Conservation (phyloP, 2,329 filamentous ascomycete genomes). For the Fusarium sp. region DNA sequence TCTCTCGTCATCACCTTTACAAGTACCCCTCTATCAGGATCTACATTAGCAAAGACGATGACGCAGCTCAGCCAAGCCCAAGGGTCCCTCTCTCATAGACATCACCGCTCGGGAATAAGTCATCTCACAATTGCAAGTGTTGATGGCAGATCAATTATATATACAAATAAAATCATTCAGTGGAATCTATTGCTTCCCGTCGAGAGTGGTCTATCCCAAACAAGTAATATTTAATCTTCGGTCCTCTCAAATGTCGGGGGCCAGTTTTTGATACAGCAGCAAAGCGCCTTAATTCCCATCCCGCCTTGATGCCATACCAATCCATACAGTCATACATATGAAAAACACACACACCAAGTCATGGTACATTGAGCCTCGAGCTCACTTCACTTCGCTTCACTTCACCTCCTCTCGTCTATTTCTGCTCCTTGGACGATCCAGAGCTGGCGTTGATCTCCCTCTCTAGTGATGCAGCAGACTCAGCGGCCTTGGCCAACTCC, state of each 20-base stretch:
- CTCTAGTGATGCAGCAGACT: conserved; percentile 37
- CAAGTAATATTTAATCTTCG: conserved; percentile 31
- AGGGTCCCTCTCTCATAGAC: conserved; percentile 6
- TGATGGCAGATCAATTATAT: conserved; percentile 8
- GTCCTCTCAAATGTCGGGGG: conserved; percentile 28
- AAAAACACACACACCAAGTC: conserved; percentile 41
- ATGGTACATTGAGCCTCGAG: conserved; percentile 37
- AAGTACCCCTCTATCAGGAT: conserved; percentile 26
- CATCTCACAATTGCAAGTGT: neutral
- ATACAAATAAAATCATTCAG: conserved; percentile 42
- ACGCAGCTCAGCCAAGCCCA: conserved; percentile 21
- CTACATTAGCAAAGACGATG: conserved; percentile 23
- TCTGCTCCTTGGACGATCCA: conserved; percentile 45
- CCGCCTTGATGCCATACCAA: conserved; percentile 42
- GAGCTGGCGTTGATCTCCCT: conserved; percentile 40
- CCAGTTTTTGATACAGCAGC: conserved; percentile 41
- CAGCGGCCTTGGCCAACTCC: conserved; percentile 51
- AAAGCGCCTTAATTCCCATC: conserved; percentile 36
- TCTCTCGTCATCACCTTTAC: neutral
- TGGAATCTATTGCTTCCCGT: conserved; percentile 46
- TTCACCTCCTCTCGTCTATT: conserved; percentile 41
- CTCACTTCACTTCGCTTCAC: neutral
- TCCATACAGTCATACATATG: conserved; percentile 45
- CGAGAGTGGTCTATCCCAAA: conserved; percentile 43
- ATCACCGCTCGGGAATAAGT: neutral